These are phyloP conservation scores for Wickerhamiella dianesei DNA, from an alignment of 805 yeast genomes.

Conservation along the genomic window DNA sequence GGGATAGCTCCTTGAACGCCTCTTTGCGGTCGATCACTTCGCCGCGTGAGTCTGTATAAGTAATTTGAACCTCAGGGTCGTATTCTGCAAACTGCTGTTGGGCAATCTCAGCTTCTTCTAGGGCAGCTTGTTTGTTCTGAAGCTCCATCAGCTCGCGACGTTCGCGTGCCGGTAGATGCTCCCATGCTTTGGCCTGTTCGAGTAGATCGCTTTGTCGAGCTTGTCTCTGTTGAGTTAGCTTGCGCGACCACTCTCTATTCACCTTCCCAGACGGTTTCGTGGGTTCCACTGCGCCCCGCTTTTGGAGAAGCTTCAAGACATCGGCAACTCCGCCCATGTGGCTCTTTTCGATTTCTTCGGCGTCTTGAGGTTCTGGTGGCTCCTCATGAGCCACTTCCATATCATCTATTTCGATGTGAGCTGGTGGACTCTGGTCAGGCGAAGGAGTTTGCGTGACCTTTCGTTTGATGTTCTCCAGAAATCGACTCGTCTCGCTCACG, in stretches of 20 bases:
- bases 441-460: background rate
- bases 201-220: conserved; percentile 15
- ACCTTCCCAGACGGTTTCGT: background rate
- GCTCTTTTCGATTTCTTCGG: background rate
- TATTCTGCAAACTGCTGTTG: conserved; percentile 27
- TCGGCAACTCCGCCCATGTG: conserved; percentile 27
- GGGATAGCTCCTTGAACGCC: conserved; percentile 67
- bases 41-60: conserved; percentile 55
- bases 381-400: background rate
- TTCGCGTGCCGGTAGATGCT: conserved; percentile 23
- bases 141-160: conserved; percentile 22
- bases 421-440: too few species aligned
- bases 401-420: too few species aligned
- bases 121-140: conserved; percentile 13
- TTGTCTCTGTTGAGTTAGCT: conserved; percentile 9
- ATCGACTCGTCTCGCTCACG: conserved; percentile 34
- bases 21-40: conserved; percentile 44
- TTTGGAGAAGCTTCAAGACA: conserved; percentile 25
- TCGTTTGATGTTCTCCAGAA: background rate
- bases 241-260: conserved; percentile 9
- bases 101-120: conserved; percentile 23
- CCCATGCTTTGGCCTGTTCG: conserved; percentile 17
- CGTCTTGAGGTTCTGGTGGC: background rate
- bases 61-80: conserved; percentile 34
- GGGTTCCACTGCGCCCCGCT: conserved; percentile 16